Conservation (phyloP, 2,329 filamentous ascomycete genomes). For the Coniochaeta sp. region DNA sequence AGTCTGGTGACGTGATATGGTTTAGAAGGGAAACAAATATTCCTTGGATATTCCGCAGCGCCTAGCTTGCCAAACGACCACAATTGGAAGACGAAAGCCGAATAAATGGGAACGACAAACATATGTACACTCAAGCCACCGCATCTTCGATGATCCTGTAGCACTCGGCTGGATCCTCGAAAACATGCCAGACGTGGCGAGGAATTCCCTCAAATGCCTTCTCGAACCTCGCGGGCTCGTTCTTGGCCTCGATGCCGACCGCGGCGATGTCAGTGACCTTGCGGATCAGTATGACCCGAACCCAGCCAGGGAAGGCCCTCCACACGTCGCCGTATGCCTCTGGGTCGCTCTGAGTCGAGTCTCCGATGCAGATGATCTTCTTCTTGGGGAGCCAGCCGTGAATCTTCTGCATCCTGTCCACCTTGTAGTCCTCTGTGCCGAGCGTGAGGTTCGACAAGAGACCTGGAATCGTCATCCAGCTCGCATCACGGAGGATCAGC, state of each 20-base stretch:
- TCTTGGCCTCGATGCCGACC: constrained; percentile 64
- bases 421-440: constrained; percentile 81
- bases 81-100: not conserved
- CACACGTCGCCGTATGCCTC: constrained; percentile 68
- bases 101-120: not conserved
- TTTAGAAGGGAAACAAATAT: not conserved
- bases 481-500: constrained; percentile 76
- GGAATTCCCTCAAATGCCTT: constrained; percentile 75
- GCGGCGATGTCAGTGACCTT: constrained; percentile 70
- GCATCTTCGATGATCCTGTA: not conserved
- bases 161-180: constrained; percentile 68
- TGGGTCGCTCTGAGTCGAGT: constrained; percentile 86
- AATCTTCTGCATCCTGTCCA: constrained; percentile 70
- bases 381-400: constrained; percentile 70
- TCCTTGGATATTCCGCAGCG: not conserved
- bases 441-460: constrained; percentile 72
- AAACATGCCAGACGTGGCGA: constrained; percentile 64
- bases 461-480: constrained; percentile 77
- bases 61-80: not conserved
- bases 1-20: not conserved
- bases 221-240: constrained; percentile 69
- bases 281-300: constrained; percentile 77
- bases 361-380: constrained; percentile 78
- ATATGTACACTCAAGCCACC: not conserved
- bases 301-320: constrained; percentile 64